Evolutionary conservation across 192 early-diverging fungal genomes (phyloP), one percentile per base, ranked within the genome.

Genomic region (Backusella circina): DNA sequence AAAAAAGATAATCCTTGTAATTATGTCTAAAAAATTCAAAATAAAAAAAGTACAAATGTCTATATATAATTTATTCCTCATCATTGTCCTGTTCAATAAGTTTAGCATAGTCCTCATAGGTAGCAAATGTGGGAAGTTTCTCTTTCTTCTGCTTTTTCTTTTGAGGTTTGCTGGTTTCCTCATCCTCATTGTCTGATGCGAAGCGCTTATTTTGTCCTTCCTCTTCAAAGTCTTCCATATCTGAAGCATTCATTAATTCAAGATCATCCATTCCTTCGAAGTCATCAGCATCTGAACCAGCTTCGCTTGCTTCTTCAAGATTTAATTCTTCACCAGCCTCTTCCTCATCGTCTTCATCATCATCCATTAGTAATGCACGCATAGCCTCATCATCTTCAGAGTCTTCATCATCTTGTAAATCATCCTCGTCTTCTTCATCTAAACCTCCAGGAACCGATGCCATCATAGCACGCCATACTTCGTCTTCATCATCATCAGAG

Each of bases 401-500:
- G 16, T 82, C 86, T 35, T 61, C 84, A 32, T 88, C 80, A 35
- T 84, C 83, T 71, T 81, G 75, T 28, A 88, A 84, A 1, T 78
- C 86, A n/a, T 90, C 85, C 21, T 82, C 82, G 10, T 84, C 87
- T 35, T 84, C 87, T 35, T 85, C 83, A 74, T 86, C 64, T 31
- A 80, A 85, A 36, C 83, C 90, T 75, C 83, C 86, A 33, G 92
- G 90, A 82, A 91, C 88, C 66, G 86, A 89, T 33, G 81, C 76
- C 41, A 88, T 87, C 93, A 98, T 98, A 8, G 95, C 97, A 31
- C 88, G 77, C 95, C 95, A 96, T 31, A 96, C 86, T 83, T 96
- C 93, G 28, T 96, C 96, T 68, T 98, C 96, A 5, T 89, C 90
- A 31, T 82, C 88, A 26, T 85, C 88, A 36, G 83, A 85, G 13